A percentile compares a stretch with the other conserved stretches of the same genome.
These are phyloP conservation scores for Straminergon stramineum DNA, from an alignment of 225 moss, liverwort and hornwort genomes.

Conservation along the genomic window DNA sequence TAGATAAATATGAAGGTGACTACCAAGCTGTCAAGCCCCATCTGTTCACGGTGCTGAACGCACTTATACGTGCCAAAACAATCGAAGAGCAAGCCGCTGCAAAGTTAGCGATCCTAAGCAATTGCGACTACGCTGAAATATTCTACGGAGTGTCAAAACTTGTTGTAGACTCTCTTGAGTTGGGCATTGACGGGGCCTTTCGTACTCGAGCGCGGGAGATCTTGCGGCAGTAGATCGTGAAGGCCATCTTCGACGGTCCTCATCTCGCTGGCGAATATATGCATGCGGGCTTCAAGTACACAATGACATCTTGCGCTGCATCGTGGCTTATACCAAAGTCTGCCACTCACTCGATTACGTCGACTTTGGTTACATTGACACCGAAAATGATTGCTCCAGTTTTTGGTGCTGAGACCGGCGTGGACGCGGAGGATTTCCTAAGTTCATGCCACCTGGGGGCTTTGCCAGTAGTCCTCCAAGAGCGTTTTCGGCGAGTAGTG, in stretches of 20 bases:
- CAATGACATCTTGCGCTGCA: not conserved
- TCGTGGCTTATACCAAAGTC: not conserved
- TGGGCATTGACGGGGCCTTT: not conserved
- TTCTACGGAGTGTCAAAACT: not conserved
- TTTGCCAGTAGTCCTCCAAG: not conserved
- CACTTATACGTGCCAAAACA: not conserved
- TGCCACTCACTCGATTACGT: not conserved
- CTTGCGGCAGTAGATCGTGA: not conserved
- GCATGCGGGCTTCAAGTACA: not conserved
- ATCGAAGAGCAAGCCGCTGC: not conserved
- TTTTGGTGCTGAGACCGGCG: not conserved
- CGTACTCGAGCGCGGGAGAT: not conserved
- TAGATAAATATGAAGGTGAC: not conserved
- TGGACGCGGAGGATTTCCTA: not conserved
- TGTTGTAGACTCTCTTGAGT: not conserved
- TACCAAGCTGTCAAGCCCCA: not conserved
- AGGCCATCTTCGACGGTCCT: not conserved
- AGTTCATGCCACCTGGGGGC: not conserved
- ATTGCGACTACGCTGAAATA: not conserved
- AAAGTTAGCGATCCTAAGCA: not conserved
- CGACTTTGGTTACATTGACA: not conserved
- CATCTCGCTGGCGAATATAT: not conserved
- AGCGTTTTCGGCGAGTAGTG: not conserved
- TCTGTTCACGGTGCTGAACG: not conserved
- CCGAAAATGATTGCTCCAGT: not conserved